Conservation (phyloP, 345 rosid species). For the Noccaea caerulescens region DNA sequence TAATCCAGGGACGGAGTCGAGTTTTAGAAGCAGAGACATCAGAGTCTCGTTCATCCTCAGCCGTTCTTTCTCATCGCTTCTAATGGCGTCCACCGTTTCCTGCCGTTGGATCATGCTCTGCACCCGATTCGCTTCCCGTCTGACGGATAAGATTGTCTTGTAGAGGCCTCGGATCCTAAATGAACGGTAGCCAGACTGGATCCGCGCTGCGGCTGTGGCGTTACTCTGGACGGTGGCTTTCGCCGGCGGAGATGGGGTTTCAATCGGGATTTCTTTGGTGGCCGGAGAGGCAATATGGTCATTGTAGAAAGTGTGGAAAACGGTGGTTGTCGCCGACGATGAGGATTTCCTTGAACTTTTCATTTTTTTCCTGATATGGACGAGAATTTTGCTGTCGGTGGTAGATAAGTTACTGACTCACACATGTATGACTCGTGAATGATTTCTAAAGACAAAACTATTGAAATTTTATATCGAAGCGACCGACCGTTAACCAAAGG, state of each 20-base stretch:
- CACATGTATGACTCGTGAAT: not conserved
- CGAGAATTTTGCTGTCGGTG: slow-evolving; percentile 24
- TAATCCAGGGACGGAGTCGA: slow-evolving; percentile 83
- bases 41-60: slow-evolving; percentile 75
- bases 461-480: not conserved
- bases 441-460: not conserved
- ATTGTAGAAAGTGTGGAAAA: slow-evolving; percentile 48
- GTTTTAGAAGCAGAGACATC: slow-evolving; percentile 76
- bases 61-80: slow-evolving; percentile 65
- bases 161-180: slow-evolving; percentile 60
- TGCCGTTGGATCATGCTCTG: slow-evolving; percentile 76
- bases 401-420: slow-evolving; percentile 15
- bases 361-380: slow-evolving; percentile 20
- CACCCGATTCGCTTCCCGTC: slow-evolving; percentile 59
- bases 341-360: slow-evolving; percentile 46
- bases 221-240: slow-evolving; percentile 36
- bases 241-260: slow-evolving; percentile 32
- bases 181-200: slow-evolving; percentile 74
- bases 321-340: slow-evolving; percentile 49
- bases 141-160: slow-evolving; percentile 55
- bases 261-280: slow-evolving; percentile 47
- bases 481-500: slow-evolving; percentile 41
- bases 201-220: slow-evolving; percentile 56
- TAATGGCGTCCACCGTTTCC: slow-evolving; percentile 80
- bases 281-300: slow-evolving; percentile 44